These are phyloP conservation scores for Pseudogymnoascus sp. DNA, from an alignment of 2,329 filamentous ascomycete genomes.

Conservation along the genomic window DNA sequence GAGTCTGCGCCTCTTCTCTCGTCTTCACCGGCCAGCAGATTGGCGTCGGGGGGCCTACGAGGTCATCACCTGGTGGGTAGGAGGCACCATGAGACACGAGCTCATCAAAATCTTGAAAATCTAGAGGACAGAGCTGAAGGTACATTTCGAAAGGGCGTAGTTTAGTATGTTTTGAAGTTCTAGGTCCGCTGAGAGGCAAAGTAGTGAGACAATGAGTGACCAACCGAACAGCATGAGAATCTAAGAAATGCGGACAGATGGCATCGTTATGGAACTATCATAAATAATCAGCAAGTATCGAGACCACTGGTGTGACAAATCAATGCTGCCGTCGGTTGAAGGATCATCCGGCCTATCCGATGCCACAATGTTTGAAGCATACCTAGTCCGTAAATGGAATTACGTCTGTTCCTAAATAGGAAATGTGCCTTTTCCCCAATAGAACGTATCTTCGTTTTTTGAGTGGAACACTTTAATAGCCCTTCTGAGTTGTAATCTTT, in stretches of 20 bases:
- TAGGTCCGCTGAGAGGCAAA: too few relatives aligned
- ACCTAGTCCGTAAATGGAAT: conserved; percentile 2
- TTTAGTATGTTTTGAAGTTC: too few relatives aligned
- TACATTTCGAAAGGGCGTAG: too few relatives aligned
- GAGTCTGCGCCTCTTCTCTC: too few relatives aligned
- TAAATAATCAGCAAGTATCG: neutral
- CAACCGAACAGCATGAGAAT: neutral
- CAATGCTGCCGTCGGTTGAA: neutral
- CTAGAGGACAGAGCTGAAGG: too few relatives aligned
- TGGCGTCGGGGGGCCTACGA: too few relatives aligned
- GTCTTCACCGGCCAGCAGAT: too few relatives aligned
- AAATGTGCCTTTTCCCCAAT: neutral
- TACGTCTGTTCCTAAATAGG: neutral
- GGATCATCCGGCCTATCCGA: neutral
- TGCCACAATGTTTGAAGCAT: neutral
- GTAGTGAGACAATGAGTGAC: neutral
- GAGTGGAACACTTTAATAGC: neutral
- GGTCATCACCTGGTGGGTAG: too few relatives aligned
- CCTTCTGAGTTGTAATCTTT: neutral
- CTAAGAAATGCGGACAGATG: neutral
- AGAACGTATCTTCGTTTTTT: neutral
- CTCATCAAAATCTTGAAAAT: too few relatives aligned
- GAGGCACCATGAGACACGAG: too few relatives aligned
- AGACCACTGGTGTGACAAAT: neutral
- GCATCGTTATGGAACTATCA: neutral